Base-by-base conservation (phyloP, 2,329 filamentous ascomycete species). In the Penicillium psychrosexuale region DNA sequence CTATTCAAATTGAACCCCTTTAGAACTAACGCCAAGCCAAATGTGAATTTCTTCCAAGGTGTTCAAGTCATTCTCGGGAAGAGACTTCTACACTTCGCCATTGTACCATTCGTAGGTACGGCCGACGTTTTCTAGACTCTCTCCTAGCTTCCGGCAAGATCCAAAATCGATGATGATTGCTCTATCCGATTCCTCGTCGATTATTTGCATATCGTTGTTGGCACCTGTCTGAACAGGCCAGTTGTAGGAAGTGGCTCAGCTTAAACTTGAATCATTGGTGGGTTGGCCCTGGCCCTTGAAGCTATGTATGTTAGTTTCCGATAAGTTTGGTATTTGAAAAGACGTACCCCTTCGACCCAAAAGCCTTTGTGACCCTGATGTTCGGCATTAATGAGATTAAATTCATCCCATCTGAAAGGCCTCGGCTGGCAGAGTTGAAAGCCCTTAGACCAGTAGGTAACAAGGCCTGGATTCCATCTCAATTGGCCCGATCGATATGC, bases 131-230 rank as follows among this genome's bases (percentile, higher is more conserved):
- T 36, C 43, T 1, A n/a, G 13, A n/a, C 44, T 48, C n/a, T 42
- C 19, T 31, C 53, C 53, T 5, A 47, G 15, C 3, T 3, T 3
- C 40, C 47, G 42, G 13, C 47, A 51, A 31, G 30, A 42, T 8
- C 31, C 55, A 34, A 59, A 60, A 38, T 60, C 57, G n/a, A 48
- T 50, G 22, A 58, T 45, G 15, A 60, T 12, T 13, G 44, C 9
- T 11, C 28, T 17, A 34, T 57, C 22, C 22, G 22, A 24, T 5
- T 24, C 49, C 48, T 78, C 79, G 27, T 82, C 81, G 59, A 96
- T 89, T 2, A 96, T 79, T 48, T 24, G 22, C 22, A 24, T 24
- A 24, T 24, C 22, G 22, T 24, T 24, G 22, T 24, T 24, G 22
- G 22, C 2, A 24, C 22, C 22, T 24, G 22, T 24, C 22, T 24